Conservation (phyloP, 2,329 filamentous ascomycete species). For the Fusarium pseudocircinatum region DNA sequence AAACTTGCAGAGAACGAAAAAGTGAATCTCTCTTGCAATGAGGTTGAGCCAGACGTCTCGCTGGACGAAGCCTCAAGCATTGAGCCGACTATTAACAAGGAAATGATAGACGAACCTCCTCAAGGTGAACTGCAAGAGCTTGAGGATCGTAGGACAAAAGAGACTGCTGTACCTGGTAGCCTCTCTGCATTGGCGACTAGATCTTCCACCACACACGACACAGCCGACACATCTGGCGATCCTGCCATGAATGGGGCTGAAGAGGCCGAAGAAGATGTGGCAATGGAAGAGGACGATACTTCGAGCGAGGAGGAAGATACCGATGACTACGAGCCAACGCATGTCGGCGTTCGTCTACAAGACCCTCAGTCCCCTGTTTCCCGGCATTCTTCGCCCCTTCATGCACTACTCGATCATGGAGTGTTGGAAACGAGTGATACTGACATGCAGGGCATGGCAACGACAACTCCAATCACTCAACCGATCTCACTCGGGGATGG, state of each 20-base stretch:
- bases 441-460: constrained; percentile 39
- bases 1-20: not conserved
- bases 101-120: not conserved
- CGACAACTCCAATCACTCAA: constrained; percentile 36
- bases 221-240: not conserved
- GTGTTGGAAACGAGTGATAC: constrained; percentile 42
- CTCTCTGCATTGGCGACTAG: not conserved
- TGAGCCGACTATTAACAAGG: not conserved
- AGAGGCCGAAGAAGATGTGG: constrained; percentile 33
- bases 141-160: not conserved
- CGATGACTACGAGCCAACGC: constrained; percentile 67
- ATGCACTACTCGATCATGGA: constrained; percentile 30
- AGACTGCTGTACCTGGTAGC: not conserved
- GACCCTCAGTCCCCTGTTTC: constrained; percentile 4
- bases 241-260: not conserved
- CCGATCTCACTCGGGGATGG: constrained; percentile 46
- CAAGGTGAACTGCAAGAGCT: not conserved
- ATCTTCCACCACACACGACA: not conserved
- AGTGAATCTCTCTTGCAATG: not conserved
- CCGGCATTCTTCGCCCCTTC: constrained; percentile 4
- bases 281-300: constrained; percentile 37
- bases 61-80: constrained; percentile 12
- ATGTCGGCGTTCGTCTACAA: constrained; percentile 45
- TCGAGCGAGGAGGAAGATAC: constrained; percentile 46
- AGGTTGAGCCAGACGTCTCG: constrained; percentile 7